Conservation (phyloP, 73 alveolate genomes). For the Tetrahymena borealis region DNA sequence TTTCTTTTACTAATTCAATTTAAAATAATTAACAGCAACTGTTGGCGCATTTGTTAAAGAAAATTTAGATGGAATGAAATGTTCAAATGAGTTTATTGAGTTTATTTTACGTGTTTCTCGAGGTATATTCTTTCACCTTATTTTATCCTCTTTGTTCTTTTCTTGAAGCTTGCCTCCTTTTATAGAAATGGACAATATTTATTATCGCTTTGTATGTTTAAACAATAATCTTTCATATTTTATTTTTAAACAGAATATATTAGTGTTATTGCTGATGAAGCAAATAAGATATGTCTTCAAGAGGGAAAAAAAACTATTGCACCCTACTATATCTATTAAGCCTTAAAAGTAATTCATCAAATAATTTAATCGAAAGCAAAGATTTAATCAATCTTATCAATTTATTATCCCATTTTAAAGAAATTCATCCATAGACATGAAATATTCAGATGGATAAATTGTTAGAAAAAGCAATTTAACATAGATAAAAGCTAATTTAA, state of each 20-base stretch:
- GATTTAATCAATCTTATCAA: neutral
- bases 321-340: neutral
- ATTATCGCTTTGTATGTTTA: neutral
- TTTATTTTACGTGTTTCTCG: neutral
- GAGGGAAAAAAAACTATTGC: neutral
- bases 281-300: neutral
- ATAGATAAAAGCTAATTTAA: neutral
- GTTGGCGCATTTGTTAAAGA: constrained; percentile 1
- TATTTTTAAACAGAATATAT: neutral
- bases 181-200: neutral
- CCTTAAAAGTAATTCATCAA: neutral
- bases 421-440: neutral
- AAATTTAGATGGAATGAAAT: neutral
- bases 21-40: neutral
- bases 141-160: neutral
- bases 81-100: neutral
- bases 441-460: too few relatives aligned
- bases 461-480: too few relatives aligned
- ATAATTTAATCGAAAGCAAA: neutral
- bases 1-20: neutral
- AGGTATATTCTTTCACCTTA: neutral
- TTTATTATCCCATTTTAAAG: neutral
- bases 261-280: neutral
- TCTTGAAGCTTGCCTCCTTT: neutral
- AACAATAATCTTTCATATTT: neutral